phyloP scores from a whole-genome alignment of 1,139 yeast species.

The Scheffersomyces lignicola region DNA sequence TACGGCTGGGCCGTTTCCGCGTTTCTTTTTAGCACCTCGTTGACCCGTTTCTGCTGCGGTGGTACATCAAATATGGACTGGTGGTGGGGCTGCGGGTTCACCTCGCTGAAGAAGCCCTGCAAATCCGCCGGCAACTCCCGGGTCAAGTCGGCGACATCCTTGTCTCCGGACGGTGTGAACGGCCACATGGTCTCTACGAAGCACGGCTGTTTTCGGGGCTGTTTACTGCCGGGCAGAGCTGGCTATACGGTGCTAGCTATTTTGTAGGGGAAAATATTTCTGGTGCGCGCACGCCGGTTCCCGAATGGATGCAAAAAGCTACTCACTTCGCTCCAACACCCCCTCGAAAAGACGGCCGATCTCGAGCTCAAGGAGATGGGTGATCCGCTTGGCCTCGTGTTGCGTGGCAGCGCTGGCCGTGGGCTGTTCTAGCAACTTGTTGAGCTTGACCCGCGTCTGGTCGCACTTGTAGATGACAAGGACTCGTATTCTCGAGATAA shows the following conservation, averaged over 20 bases:
- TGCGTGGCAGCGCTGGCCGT: constrained; percentile 3
- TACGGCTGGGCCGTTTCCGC: constrained; percentile 16
- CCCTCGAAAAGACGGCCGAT: constrained; percentile 43
- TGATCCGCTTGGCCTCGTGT: constrained; percentile 15
- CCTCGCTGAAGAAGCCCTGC: constrained; percentile 32
- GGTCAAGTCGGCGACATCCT: constrained; percentile 25
- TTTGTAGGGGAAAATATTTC: not conserved
- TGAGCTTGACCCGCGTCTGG: constrained; percentile 12
- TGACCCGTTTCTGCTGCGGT: constrained; percentile 30
- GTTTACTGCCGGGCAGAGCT: no score
- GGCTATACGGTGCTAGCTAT: no score
- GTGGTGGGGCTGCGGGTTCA: constrained; percentile 31
- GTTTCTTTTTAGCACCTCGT: constrained; percentile 23
- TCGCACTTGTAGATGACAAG: constrained; percentile 27
- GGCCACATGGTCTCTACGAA: constrained; percentile 28
- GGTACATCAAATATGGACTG: constrained; percentile 25
- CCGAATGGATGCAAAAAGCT: not conserved
- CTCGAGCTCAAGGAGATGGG: constrained; percentile 33
- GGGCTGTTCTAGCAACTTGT: constrained; percentile 7
- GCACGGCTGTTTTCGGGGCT: no score
- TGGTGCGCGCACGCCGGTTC: constrained; percentile 3
- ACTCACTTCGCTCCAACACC: constrained; percentile 25
- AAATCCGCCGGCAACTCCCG: constrained; percentile 32
- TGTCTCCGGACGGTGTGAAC: constrained; percentile 16
- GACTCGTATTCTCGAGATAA: constrained; percentile 46